These are phyloP conservation scores for Athelia psychrophila DNA, from an alignment of 1,284 basidiomycete genomes.

Conservation along the genomic window DNA sequence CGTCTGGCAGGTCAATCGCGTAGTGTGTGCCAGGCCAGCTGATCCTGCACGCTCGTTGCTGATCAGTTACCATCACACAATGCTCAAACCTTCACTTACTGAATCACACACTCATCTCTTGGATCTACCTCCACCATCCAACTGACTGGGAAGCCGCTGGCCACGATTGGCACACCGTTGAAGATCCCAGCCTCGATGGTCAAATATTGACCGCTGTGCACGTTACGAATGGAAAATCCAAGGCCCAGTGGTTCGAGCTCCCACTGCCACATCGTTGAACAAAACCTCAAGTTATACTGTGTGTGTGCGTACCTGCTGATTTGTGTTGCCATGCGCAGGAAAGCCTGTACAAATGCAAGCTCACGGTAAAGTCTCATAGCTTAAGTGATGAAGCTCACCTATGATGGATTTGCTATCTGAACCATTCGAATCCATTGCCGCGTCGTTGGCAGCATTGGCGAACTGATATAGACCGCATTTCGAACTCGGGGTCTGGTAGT, in stretches of 20 bases:
- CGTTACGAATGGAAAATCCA: conserved; percentile 29
- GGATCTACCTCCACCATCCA: neutral
- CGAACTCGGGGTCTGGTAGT: neutral
- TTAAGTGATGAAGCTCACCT: conserved; percentile 6
- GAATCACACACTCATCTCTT: neutral
- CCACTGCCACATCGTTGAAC: conserved; percentile 23
- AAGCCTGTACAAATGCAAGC: conserved; percentile 2
- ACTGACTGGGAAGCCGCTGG: conserved; percentile 7
- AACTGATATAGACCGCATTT: conserved; percentile 20
- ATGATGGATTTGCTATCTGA: conserved; percentile 21
- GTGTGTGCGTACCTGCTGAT: conserved; percentile 9
- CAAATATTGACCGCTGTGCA: conserved; percentile 24
- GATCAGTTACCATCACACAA: neutral
- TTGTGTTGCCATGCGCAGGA: conserved; percentile 4
- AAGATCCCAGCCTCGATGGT: conserved; percentile 20
- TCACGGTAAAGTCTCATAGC: neutral
- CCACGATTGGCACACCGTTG: conserved; percentile 19
- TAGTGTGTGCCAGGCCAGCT: neutral
- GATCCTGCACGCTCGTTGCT: neutral
- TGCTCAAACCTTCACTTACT: neutral
- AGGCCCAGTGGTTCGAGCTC: conserved; percentile 23
- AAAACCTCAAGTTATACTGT: neutral
- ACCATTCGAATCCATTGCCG: conserved; percentile 23
- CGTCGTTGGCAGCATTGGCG: conserved; percentile 14
- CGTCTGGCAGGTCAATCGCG: neutral